Percentiles rank a stretch among this genome's conserved stretches.
Conservation (phyloP, 192 early-diverging fungal species). For the Phlyctochytrium bullatum region DNA sequence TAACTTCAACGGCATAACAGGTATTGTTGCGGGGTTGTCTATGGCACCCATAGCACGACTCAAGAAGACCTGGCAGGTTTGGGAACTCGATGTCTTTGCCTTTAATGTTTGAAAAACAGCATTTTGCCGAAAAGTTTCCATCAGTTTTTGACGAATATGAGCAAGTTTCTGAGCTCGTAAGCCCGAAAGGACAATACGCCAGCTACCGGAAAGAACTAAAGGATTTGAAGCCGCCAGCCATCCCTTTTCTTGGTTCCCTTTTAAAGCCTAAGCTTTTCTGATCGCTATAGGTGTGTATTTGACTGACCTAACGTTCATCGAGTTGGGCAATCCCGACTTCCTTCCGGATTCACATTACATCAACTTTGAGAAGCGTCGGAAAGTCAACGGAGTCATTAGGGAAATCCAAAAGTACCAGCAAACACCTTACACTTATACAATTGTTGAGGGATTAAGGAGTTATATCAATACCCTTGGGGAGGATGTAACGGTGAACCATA, state of each 20-base stretch:
- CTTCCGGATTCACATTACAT: slow-evolving; percentile 49
- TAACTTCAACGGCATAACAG: slow-evolving; percentile 58
- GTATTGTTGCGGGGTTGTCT: slow-evolving; percentile 50
- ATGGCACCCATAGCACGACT: slow-evolving; percentile 54
- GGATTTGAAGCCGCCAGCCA: slow-evolving; percentile 41
- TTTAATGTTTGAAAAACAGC: slow-evolving; percentile 17
- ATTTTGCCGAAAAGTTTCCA: slow-evolving; percentile 39
- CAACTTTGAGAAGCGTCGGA: slow-evolving; percentile 61
- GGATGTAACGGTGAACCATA: neutral
- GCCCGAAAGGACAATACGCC: slow-evolving; percentile 55
- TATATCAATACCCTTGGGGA: slow-evolving; percentile 30
- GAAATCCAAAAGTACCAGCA: slow-evolving; percentile 49
- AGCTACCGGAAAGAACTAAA: slow-evolving; percentile 57
- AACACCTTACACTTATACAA: slow-evolving; percentile 24
- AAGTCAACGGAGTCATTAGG: slow-evolving; percentile 40
- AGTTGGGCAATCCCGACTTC: slow-evolving; percentile 42
- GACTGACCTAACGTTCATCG: slow-evolving; percentile 38
- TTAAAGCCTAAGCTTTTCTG: neutral
- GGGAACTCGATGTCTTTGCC: neutral
- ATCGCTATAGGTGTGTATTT: slow-evolving; percentile 47
- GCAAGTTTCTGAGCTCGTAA: slow-evolving; percentile 38
- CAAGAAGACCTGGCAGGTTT: slow-evolving; percentile 55
- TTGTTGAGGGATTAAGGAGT: slow-evolving; percentile 31
- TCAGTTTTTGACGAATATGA: slow-evolving; percentile 42
- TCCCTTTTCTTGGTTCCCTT: slow-evolving; percentile 51